Base-by-base conservation (phyloP, 2,329 filamentous ascomycete genomes). In the Drechslerella stenobrocha region DNA sequence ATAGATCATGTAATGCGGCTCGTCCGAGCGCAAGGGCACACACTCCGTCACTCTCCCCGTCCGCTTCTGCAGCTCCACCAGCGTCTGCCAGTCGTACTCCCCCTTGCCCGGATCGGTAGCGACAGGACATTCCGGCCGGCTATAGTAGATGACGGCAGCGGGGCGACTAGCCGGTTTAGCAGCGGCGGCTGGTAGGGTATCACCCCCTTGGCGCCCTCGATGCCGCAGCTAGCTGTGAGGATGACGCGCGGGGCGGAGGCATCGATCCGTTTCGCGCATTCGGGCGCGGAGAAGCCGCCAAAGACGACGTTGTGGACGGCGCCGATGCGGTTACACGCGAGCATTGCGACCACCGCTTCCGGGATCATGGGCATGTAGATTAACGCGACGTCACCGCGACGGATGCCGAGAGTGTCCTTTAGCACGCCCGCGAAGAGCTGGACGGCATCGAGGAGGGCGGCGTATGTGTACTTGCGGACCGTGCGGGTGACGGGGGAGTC, bases 311-410 rank as follows among this genome's bases (percentile, higher is more conserved):
- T 86, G 75, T 97, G 92, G 52, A 96, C 84, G 13, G 90, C 92
- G 8, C 91, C 92, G 0, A 96, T 80, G 7, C 90, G 84, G 67
- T 85, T 85, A 64, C 88, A 83, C 22, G 92, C 90, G 2, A 96
- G 83, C 70, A 93, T 90, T 7, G 88, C 91, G 69, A 95, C 84
- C n/a, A 96, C 76, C 1, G 90, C 88, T 0, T 89, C 86, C 0
- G 92, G 91, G 42, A 96, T 89, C 91, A 96, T 96, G 56, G 91
- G 91, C 91, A 96, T 96, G 77, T 96, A 97, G 24, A 96, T 83
- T 70, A 96, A 81, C 3, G 96, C 89, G 0, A 93, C 87, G 78
- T 96, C 89, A 1, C 91, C 90, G 76, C 83, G 89, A 71, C 81
- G 81, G 3, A 96, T 87, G 0, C 90, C 90, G 22, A 18, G n/a